Percentiles rank a stretch among this genome's conserved stretches.
These are phyloP conservation scores for Drechslera avenae DNA, from an alignment of 2,329 filamentous ascomycete species.

Conservation along the genomic window DNA sequence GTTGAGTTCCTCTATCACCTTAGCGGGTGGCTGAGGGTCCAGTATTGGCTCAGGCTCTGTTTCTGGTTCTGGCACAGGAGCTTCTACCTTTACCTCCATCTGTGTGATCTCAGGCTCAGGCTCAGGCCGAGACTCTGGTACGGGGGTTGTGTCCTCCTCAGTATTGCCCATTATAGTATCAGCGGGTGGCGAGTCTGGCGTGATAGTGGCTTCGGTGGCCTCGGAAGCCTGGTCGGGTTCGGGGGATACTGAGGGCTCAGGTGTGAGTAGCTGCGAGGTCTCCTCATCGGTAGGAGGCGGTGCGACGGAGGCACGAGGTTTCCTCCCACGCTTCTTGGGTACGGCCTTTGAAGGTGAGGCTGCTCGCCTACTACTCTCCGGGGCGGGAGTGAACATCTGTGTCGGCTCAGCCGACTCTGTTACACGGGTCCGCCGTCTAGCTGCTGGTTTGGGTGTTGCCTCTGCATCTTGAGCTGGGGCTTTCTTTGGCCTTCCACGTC, in stretches of 20 bases:
- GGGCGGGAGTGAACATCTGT: constrained; percentile 64
- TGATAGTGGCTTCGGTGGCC: constrained; percentile 55
- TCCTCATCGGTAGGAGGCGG: constrained; percentile 46
- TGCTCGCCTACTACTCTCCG: constrained; percentile 53
- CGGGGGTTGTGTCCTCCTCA: constrained; percentile 32
- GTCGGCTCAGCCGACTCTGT: constrained; percentile 61
- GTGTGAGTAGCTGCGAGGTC: constrained; percentile 52
- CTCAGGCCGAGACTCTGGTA: constrained; percentile 35
- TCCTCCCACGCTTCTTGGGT: constrained; percentile 65
- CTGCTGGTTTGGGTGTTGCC: constrained; percentile 54
- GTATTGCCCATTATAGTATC: constrained; percentile 65
- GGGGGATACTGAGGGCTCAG: constrained; percentile 61
- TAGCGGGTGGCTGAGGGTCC: constrained; percentile 34
- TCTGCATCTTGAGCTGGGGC: constrained; percentile 35
- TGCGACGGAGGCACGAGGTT: constrained; percentile 50
- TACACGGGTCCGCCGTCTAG: constrained; percentile 54
- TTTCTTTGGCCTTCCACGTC: constrained; percentile 61
- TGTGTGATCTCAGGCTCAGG: constrained; percentile 70
- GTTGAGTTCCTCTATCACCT: constrained; percentile 70
- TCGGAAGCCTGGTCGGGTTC: constrained; percentile 58
- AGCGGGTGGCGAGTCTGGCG: constrained; percentile 57
- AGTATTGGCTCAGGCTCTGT: constrained; percentile 45
- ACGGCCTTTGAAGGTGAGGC: constrained; percentile 25
- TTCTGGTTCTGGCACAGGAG: constrained; percentile 23
- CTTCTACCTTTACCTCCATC: constrained; percentile 65